Evolutionary conservation across 1,284 basidiomycete species (phyloP).

Genomic region (Phellopilus nigrolimitatus): DNA sequence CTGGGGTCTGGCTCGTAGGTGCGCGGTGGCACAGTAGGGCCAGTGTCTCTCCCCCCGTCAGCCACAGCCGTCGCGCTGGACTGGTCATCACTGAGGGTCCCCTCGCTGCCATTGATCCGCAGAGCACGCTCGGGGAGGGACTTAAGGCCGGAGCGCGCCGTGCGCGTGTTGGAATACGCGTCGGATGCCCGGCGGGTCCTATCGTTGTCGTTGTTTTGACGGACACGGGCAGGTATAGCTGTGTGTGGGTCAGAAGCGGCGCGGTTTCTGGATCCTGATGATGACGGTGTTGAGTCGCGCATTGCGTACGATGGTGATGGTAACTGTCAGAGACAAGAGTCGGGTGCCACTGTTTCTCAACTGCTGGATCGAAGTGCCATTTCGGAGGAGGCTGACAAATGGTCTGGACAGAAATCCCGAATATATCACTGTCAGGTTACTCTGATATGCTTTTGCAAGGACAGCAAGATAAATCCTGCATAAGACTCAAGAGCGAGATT

Average conservation of each 20-base stretch:
- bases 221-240: not conserved
- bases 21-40: not conserved
- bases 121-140: not conserved
- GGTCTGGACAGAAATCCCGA: no score
- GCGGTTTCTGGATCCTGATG: not conserved
- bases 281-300: not conserved
- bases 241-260: constrained; percentile 1
- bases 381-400: no score
- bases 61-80: not conserved
- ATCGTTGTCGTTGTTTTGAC: not conserved
- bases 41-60: not conserved
- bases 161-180: not conserved
- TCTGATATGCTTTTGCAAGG: no score
- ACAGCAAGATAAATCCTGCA: no score
- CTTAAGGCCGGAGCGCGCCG: not conserved
- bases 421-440: no score
- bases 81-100: not conserved
- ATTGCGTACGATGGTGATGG: not conserved
- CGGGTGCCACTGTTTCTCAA: no score
- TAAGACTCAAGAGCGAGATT: no score
- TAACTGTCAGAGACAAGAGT: no score
- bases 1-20: not conserved
- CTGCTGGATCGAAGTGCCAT: no score
- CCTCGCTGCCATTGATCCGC: not conserved
- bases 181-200: not conserved